Base-by-base conservation (phyloP, 2,329 filamentous ascomycete genomes). In the Ophiocordyceps camponoti-saundersi region DNA sequence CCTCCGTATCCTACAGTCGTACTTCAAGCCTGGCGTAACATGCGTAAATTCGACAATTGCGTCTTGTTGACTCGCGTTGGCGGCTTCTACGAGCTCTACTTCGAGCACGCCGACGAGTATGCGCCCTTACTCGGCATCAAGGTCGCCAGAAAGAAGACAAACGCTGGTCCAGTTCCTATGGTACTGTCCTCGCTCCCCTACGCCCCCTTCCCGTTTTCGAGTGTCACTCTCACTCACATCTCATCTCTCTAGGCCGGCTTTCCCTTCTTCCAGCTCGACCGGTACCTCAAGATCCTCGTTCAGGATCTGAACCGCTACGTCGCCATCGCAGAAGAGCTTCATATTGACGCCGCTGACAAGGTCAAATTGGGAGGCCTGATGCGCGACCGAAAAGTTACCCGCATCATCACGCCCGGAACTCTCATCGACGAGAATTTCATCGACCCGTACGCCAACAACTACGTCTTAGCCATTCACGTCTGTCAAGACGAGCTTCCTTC, bases 351-450 rank as follows among this genome's bases (percentile, higher is more conserved):
- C 5, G 71, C 79, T 3, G 78, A 78, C 48, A 86, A 78, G 62
- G 67, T 82, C 52, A 90, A 82, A 59, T 74, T 79, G 20, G 85
- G 85, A 15, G 87, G 86, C 3, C 67, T 90, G 52, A 71, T 90
- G 69, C 93, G 92, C 61, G 84, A 93, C 59, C 82, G 92, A 23
- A 80, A 72, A 54, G 87, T 98, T 15, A 77, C 85, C 18, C 80
- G 92, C 48, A 82, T 98, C 54, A 79, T 98, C 57, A 96, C 92
- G 1, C 88, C 92, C 1, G 92, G 92, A 20, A 98, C 92, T 1
- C 70, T 98, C 47, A 95, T 98, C 53, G 92, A 98, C 62, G 92
- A 98, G 65, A 89, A 88, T 56, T 98, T 96, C 62, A 88, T 98
- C 71, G 86, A 96, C 59, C 86, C 88, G 1, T 90, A 85, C 59